Evolutionary conservation across 2,329 filamentous ascomycete species (phyloP).

Genomic region (Aureobasidium mangrovei): DNA sequence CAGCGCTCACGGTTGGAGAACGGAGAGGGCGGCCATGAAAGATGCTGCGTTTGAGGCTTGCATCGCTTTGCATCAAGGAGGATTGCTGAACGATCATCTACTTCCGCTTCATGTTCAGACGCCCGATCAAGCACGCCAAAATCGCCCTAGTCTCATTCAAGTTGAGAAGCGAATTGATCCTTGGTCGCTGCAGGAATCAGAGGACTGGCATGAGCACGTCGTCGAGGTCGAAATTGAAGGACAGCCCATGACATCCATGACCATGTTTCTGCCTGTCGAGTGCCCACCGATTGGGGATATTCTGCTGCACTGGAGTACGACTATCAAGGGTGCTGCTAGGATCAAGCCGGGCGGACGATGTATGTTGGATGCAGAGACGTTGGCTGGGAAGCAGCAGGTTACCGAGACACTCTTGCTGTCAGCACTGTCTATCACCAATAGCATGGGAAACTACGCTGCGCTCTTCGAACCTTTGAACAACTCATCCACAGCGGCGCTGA

Average conservation of each 20-base stretch:
- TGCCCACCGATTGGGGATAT: constrained; percentile 13
- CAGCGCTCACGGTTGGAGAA: constrained; percentile 58
- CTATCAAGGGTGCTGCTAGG: neutral
- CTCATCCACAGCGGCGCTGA: neutral
- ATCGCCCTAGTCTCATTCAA: constrained; percentile 22
- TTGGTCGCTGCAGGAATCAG: neutral
- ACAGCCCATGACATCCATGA: constrained; percentile 9
- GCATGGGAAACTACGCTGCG: constrained; percentile 7
- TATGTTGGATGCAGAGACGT: neutral
- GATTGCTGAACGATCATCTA: constrained; percentile 68
- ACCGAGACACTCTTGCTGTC: constrained; percentile 8
- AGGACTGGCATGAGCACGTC: neutral
- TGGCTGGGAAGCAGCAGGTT: neutral
- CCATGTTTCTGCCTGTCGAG: constrained; percentile 19
- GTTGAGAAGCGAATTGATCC: constrained; percentile 14
- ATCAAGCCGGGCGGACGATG: neutral
- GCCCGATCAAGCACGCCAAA: constrained; percentile 23
- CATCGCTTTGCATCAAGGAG: constrained; percentile 55
- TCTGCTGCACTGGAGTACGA: constrained; percentile 21
- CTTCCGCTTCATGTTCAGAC: constrained; percentile 45
- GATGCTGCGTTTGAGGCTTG: constrained; percentile 83
- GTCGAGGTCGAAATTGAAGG: constrained; percentile 6
- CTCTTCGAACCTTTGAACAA: neutral
- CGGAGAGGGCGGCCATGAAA: constrained; percentile 62
- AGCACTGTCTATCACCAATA: neutral